phyloP scores from a whole-genome alignment of 2,329 filamentous ascomycete genomes.

The Ciborinia camelliae region DNA sequence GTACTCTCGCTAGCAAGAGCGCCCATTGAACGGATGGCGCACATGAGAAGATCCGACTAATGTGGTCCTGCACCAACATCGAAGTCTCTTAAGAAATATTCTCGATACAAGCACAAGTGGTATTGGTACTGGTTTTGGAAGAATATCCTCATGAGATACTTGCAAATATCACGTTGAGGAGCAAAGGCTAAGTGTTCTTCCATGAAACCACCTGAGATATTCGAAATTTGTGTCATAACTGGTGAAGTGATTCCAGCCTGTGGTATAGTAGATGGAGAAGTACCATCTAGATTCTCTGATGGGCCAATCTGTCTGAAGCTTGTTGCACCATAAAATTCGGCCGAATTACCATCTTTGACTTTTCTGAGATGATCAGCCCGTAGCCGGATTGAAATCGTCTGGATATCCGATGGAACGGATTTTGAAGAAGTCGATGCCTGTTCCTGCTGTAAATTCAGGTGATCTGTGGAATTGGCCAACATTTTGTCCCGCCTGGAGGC shows the following conservation, averaged over 20 bases:
- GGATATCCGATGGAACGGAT: conserved; percentile 20
- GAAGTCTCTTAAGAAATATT: conserved; percentile 50
- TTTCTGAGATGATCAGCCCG: conserved; percentile 42
- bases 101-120: conserved; percentile 49
- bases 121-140: conserved; percentile 49
- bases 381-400: conserved; percentile 32
- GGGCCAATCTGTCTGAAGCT: conserved; percentile 44
- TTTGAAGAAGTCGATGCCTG: background rate
- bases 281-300: conserved; percentile 23
- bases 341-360: conserved; percentile 40
- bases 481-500: conserved; percentile 43
- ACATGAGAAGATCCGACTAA: conserved; percentile 49
- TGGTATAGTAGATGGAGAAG: conserved; percentile 6
- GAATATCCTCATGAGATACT: conserved; percentile 46
- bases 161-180: conserved; percentile 46
- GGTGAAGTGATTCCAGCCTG: background rate
- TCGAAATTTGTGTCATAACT: background rate
- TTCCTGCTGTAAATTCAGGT: conserved; percentile 12
- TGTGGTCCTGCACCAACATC: conserved; percentile 46
- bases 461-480: conserved; percentile 37
- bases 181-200: conserved; percentile 36
- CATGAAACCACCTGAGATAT: background rate
- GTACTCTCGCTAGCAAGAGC: conserved; percentile 45
- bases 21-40: conserved; percentile 48
- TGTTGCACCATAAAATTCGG: conserved; percentile 49